Base-by-base conservation (phyloP, 1,139 yeast genomes). In the Pichia cactophila region DNA sequence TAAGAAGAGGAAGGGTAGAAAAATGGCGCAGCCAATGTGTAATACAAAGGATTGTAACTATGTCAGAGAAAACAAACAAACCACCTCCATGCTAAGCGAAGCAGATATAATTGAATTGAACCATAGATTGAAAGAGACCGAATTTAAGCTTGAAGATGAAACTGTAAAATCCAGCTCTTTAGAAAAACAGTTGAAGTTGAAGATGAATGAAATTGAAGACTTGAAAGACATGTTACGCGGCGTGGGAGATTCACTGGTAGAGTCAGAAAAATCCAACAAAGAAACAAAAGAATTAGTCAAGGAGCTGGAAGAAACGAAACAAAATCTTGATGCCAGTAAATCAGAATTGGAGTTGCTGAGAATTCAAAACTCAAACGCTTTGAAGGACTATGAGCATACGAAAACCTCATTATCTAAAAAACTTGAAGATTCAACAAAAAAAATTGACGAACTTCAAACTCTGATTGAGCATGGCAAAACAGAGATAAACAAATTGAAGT, bases 221-320 rank as follows among this genome's bases (percentile, higher is more conserved):
- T 72, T 85, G 48, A 75, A 83, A 55, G 96, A 86, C 51, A 84
- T 81, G 85, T 66, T 88, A 45, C 77, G 76, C 56, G 80, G 78
- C 46, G 74, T 88, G 23, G 96, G 96, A 1, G 78, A 84, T 58
- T 94, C 86, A 46, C 70, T 87, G 28, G 94, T 87, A 0, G 81
- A 76, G 40, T 64, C 68, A 29, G 42, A 61, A 17, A 62, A 61
- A 37, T 45, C 47, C 5, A 43, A 57, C 26, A 50, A 43, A 49
- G 49, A 46, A 50, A 54, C 39, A 56, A 16, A 17, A 12, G 60
- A 50, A 39, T 46, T 20, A 56, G 59, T 47, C 31, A 60, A 26
- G 57, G 57, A 5, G 53, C 55, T 46, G 7, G 33, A 48, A 7
- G 33, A 47, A 4, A 44, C 47, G 11, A 50, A 53, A 17, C 11